Evolutionary conservation across 192 early-diverging fungal species (phyloP).

Genomic region (Coemansia sp.): DNA sequence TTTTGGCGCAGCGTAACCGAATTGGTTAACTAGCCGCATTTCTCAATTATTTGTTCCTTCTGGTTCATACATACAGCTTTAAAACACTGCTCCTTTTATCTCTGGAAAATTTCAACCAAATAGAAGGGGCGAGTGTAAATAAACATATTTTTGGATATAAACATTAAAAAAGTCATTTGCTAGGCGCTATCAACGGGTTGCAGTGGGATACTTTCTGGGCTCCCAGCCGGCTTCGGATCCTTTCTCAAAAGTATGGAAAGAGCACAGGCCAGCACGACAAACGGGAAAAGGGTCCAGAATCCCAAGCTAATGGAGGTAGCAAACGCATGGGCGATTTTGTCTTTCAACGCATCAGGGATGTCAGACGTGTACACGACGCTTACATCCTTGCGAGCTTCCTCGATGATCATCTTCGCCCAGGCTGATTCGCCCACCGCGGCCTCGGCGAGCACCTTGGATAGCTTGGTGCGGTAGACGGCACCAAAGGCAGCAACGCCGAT

Average conservation of each 20-base stretch:
- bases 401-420: slow-evolving; percentile 50
- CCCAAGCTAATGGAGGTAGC: slow-evolving; percentile 55
- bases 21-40: background rate
- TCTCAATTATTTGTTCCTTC: background rate
- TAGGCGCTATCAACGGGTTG: slow-evolving; percentile 1
- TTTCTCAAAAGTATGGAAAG: slow-evolving; percentile 49
- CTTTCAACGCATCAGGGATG: slow-evolving; percentile 39
- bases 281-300: slow-evolving; percentile 56
- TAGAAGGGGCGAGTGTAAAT: background rate
- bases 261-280: slow-evolving; percentile 53
- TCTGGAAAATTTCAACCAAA: no score
- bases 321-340: slow-evolving; percentile 55
- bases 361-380: slow-evolving; percentile 35
- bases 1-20: background rate
- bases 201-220: slow-evolving; percentile 8
- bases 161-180: background rate
- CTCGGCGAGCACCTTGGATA: slow-evolving; percentile 32
- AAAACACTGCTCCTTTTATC: no score
- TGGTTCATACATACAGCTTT: no score
- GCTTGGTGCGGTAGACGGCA: slow-evolving; percentile 66
- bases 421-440: slow-evolving; percentile 19
- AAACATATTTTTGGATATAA: background rate
- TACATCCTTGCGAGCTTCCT: slow-evolving; percentile 53
- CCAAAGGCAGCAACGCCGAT: slow-evolving; percentile 65
- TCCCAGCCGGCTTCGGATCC: slow-evolving; percentile 7